Evolutionary conservation across 164 flowering plant species (phyloP), one percentile per base, ranked within the genome.

Genomic region (Piper betle): DNA sequence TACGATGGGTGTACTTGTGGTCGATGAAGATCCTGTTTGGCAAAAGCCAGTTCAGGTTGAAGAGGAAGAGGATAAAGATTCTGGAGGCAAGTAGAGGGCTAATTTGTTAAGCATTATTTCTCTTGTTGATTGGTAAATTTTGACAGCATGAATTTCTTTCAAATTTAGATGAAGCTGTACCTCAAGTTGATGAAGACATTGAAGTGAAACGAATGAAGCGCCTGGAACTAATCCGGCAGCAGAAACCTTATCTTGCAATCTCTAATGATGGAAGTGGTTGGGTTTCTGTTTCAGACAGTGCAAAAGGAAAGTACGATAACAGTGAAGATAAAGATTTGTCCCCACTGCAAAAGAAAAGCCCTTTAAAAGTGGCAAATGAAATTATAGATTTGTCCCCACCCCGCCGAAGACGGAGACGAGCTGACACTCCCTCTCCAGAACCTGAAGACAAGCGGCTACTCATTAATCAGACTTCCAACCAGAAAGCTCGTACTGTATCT

Each of bases 231-330:
- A 52, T 87, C 53, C 85, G 79, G 48, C 52, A 78, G 1, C 72
- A 66, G 58, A 81, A 89, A 13, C 80, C 91, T 5, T 82, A 82
- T 64, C 76, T 82, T 71, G 73, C 76, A 19, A 75, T 87, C 52
- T 84, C 94, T 41, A 94, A 86, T 68, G 98, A 93, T 73, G 98
- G 97, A 55, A 93, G 98, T 71, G 98, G 98, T 17, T 93, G 98
- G 97, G 80, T 87, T 63, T 48, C 96, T 5, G 61, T 93, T 0
- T 76, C 88, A n/a, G 78, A 75, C 59, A 54, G 66, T 64, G 78
- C 15, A 71, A 66, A 20, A 54, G 0, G 6, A 38, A 65, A 2
- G 55, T 57, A 53, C 58, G 42, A 2, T 12, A 17, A 42, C 53
- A 67, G 56, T n/a, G 65, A 52, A 43, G 62, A 38, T 52, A 52